These are phyloP conservation scores for Scheffersomyces stipitis DNA, from an alignment of 805 yeast species.

Conservation along the genomic window DNA sequence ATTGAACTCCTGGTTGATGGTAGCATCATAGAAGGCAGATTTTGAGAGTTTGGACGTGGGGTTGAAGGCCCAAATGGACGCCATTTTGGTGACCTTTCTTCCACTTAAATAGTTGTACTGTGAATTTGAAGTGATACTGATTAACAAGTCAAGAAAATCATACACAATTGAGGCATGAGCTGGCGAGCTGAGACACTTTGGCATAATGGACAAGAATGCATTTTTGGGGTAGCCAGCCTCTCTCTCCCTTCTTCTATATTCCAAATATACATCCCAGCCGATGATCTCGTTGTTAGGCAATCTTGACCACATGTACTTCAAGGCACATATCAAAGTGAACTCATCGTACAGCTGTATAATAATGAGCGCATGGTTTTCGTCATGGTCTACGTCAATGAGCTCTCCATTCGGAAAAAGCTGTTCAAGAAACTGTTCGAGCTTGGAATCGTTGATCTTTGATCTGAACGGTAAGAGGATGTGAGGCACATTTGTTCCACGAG, in stretches of 20 bases:
- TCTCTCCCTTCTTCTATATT: conserved; percentile 63
- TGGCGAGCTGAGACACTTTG: conserved; percentile 76
- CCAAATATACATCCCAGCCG: conserved; percentile 82
- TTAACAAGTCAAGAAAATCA: conserved; percentile 80
- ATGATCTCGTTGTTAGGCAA: conserved; percentile 75
- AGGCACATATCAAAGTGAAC: conserved; percentile 66
- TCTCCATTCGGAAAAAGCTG: conserved; percentile 59
- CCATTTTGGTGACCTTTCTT: conserved; percentile 74
- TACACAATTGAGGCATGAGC: conserved; percentile 89
- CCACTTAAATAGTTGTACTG: conserved; percentile 78
- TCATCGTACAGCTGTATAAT: conserved; percentile 55
- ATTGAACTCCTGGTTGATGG: conserved; percentile 27
- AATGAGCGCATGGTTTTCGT: conserved; percentile 38
- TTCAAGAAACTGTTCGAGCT: conserved; percentile 56
- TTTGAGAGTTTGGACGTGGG: conserved; percentile 29
- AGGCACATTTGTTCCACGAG: conserved; percentile 69
- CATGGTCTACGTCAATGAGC: conserved; percentile 28
- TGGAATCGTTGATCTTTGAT: conserved; percentile 62
- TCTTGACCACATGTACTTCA: conserved; percentile 86
- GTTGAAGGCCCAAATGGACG: conserved; percentile 87
- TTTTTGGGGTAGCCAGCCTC: conserved; percentile 66
- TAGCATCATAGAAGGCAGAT: conserved; percentile 40
- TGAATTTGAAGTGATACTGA: conserved; percentile 75
- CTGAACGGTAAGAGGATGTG: conserved; percentile 75
- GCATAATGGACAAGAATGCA: conserved; percentile 81